Evolutionary conservation across 768 basidiomycete genomes (phyloP).

Genomic region (Stropharia rugosoannulata): DNA sequence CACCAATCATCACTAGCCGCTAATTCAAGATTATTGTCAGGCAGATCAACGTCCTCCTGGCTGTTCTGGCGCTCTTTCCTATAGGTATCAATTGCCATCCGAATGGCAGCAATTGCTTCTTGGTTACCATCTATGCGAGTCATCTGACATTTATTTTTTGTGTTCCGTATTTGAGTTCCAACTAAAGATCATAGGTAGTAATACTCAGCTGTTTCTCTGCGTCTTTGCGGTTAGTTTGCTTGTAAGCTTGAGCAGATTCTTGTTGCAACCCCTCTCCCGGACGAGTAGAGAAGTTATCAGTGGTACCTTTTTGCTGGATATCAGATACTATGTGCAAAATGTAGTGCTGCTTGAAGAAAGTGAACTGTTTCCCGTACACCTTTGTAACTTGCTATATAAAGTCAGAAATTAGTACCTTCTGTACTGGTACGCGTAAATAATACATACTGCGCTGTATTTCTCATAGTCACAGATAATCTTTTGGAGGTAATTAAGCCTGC

Average conservation of each 20-base stretch:
- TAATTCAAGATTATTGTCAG: no score
- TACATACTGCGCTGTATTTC: slow-evolving; percentile 8
- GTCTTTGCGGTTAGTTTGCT: slow-evolving; percentile 7
- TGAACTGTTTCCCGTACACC: neutral
- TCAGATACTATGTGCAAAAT: neutral
- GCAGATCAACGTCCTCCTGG: no score
- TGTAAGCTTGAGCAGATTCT: slow-evolving; percentile 7
- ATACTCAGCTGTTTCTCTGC: neutral
- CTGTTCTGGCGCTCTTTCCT: no score
- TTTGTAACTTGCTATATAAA: neutral
- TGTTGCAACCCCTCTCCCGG: slow-evolving; percentile 7
- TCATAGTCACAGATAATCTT: slow-evolving; percentile 16
- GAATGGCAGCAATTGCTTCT: no score
- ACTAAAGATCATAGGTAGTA: no score
- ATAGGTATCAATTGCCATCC: no score
- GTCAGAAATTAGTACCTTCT: no score
- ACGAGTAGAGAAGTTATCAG: slow-evolving; percentile 4
- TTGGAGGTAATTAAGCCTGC: slow-evolving; percentile 17
- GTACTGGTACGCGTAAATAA: neutral
- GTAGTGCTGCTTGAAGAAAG: neutral
- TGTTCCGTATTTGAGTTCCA: no score
- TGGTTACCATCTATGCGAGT: no score
- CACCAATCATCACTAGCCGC: no score
- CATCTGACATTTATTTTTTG: no score
- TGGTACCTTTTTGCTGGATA: neutral